Conservation (phyloP, 140 eudicot genomes). For the Oenanthe javanica region DNA sequence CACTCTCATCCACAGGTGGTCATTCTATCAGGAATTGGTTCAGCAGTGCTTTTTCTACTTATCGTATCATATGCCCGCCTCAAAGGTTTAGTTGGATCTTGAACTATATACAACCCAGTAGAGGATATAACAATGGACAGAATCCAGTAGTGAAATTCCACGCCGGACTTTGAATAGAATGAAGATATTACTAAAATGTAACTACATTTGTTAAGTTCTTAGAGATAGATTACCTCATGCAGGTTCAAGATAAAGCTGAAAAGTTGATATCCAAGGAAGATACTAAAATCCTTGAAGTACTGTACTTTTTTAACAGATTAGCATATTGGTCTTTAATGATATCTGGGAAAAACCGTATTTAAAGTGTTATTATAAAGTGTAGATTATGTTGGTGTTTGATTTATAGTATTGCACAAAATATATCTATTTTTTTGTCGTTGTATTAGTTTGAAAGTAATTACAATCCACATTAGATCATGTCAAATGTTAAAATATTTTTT, state of each 20-base stretch:
- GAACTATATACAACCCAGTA: background rate
- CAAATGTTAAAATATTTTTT: too few relatives aligned
- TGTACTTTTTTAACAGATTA: background rate
- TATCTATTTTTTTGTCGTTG: too few relatives aligned
- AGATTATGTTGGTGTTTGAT: too few relatives aligned
- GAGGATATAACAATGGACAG: background rate
- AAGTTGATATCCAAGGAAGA: background rate
- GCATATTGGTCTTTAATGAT: background rate
- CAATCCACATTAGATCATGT: too few relatives aligned
- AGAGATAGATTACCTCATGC: background rate
- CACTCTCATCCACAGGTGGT: conserved; percentile 54
- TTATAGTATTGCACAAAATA: too few relatives aligned
- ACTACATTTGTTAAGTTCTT: background rate
- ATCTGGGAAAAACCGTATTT: background rate
- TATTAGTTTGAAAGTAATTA: too few relatives aligned
- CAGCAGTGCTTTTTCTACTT: conserved; percentile 35
- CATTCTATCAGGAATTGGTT: conserved; percentile 29
- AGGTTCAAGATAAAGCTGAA: background rate
- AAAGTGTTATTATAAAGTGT: background rate
- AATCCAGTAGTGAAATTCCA: too few relatives aligned
- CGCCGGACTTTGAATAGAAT: background rate
- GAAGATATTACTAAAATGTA: background rate
- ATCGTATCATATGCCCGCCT: conserved; percentile 63
- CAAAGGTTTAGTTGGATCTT: conserved; percentile 71
- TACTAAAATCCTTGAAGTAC: background rate